Evolutionary conservation across 306 rosid genomes (phyloP).

Genomic region (Albizia julibrissin): DNA sequence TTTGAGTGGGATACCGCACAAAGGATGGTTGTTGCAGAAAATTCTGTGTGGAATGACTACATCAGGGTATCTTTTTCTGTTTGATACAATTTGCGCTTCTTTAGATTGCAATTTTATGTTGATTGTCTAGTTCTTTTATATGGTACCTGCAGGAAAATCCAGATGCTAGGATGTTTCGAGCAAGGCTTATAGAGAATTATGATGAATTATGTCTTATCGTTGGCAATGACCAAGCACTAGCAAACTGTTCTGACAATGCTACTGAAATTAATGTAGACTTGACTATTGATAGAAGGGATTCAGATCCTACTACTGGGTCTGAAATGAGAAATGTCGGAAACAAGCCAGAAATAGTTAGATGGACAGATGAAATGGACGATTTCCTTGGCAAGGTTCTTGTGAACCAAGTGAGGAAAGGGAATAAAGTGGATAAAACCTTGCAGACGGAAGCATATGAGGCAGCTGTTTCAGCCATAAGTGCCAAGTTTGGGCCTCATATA

Average conservation of each 20-base stretch:
- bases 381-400: conserved; percentile 56
- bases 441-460: conserved; percentile 50
- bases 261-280: conserved; percentile 44
- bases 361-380: conserved; percentile 63
- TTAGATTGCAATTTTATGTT: conserved; percentile 6
- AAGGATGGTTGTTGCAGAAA: conserved; percentile 55
- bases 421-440: conserved; percentile 49
- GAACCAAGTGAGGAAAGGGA: conserved; percentile 57
- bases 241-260: conserved; percentile 43
- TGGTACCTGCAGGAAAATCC: conserved; percentile 49
- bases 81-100: conserved; percentile 12
- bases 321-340: conserved; percentile 44
- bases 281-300: conserved; percentile 41
- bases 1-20: conserved; percentile 57
- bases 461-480: conserved; percentile 46
- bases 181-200: conserved; percentile 46
- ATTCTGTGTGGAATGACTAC: conserved; percentile 60
- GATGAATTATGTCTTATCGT: conserved; percentile 52
- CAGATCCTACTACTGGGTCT: conserved; percentile 37
- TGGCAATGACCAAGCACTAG: conserved; percentile 47
- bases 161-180: conserved; percentile 50
- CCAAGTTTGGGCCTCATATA: conserved; percentile 47
- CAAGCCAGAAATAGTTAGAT: conserved; percentile 46
- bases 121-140: conserved; percentile 31
- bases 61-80: conserved; percentile 42